phyloP scores from a whole-genome alignment of 2,329 filamentous ascomycete genomes.

The Hymenoscyphus infarciens region DNA sequence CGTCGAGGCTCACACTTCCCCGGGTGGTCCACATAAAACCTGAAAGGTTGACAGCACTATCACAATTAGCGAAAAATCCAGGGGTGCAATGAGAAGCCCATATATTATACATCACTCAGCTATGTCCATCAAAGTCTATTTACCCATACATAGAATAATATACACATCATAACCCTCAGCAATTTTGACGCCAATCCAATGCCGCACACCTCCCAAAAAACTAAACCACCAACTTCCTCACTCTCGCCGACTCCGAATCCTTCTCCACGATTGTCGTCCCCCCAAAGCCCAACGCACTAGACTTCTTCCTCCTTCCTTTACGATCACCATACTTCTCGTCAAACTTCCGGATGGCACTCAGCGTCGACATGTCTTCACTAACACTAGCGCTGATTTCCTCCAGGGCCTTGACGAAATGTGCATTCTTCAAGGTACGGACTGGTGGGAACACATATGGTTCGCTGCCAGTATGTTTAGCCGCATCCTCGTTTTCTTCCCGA shows the following conservation, averaged over 20 bases:
- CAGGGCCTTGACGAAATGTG: slow-evolving; percentile 83
- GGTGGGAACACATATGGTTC: slow-evolving; percentile 56
- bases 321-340: slow-evolving; percentile 92
- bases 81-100: background rate
- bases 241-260: slow-evolving; percentile 33
- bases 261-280: slow-evolving; percentile 30
- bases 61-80: background rate
- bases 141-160: background rate
- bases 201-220: background rate
- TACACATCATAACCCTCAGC: background rate
- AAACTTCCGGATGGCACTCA: slow-evolving; percentile 87
- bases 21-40: too few relatives aligned
- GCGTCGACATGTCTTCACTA: slow-evolving; percentile 84
- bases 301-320: slow-evolving; percentile 60
- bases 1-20: too few relatives aligned
- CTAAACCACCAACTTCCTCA: slow-evolving; percentile 29
- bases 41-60: too few relatives aligned
- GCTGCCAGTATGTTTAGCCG: slow-evolving; percentile 38
- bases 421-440: slow-evolving; percentile 58
- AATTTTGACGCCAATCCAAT: background rate
- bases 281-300: slow-evolving; percentile 56
- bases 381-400: slow-evolving; percentile 89
- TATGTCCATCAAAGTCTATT: background rate
- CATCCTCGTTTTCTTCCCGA: slow-evolving; percentile 61
- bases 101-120: background rate